phyloP scores from a whole-genome alignment of 2,329 filamentous ascomycete genomes.

The Dothidotthia symphoricarpi region DNA sequence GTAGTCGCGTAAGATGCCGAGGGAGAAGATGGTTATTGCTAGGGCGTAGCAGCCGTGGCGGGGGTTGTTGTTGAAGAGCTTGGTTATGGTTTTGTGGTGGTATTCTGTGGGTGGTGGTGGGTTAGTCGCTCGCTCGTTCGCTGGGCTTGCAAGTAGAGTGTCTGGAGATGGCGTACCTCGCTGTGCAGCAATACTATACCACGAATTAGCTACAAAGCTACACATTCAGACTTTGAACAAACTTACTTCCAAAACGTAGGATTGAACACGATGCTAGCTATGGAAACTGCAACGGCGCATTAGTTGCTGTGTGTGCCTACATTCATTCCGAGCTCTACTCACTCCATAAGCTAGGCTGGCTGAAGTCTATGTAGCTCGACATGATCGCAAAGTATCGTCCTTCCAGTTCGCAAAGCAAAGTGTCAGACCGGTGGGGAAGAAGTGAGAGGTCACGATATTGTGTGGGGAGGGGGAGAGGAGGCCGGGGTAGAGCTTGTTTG shows the following conservation, averaged over 20 bases:
- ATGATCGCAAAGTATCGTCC: constrained; percentile 12
- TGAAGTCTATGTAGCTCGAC: constrained; percentile 43
- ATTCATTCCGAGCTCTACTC: constrained; percentile 19
- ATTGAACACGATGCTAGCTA: constrained; percentile 83
- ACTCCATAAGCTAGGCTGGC: constrained; percentile 51
- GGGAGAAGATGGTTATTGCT: constrained; percentile 82
- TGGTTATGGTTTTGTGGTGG: constrained; percentile 83
- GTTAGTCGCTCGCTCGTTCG: neutral
- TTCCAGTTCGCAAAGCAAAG: neutral
- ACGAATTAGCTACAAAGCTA: constrained; percentile 2
- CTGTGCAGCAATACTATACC: constrained; percentile 71
- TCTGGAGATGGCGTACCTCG: no score
- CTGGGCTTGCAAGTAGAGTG: neutral
- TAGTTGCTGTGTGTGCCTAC: neutral
- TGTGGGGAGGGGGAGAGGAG: constrained; percentile 17
- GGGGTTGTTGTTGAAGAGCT: constrained; percentile 75
- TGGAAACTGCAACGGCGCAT: constrained; percentile 63
- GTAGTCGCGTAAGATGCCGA: constrained; percentile 81
- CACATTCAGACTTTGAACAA: neutral
- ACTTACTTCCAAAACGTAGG: constrained; percentile 98
- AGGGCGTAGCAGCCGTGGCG: constrained; percentile 85
- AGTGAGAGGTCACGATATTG: constrained; percentile 1
- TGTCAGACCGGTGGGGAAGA: neutral
- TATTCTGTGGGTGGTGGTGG: constrained; percentile 66
- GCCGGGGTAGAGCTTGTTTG: constrained; percentile 15